Percentiles rank a stretch among this genome's conserved stretches.
Evolutionary conservation across 2,329 filamentous ascomycete species (phyloP).

Genomic region (Dissoconium aciculare): DNA sequence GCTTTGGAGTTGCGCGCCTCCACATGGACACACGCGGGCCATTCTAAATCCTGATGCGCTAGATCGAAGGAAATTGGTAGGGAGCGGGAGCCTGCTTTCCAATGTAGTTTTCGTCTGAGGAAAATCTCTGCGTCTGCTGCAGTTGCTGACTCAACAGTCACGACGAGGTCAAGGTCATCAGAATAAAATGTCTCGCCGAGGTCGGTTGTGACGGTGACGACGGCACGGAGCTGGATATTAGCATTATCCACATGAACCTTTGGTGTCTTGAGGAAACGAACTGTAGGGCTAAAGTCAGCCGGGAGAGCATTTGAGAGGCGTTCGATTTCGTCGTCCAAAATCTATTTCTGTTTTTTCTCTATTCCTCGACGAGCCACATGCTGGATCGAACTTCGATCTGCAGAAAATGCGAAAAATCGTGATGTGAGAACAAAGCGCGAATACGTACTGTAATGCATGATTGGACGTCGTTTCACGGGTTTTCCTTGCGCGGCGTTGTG

Average conservation of each 20-base stretch:
- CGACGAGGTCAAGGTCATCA: conserved; percentile 31
- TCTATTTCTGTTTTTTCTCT: too few species aligned
- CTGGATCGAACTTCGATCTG: too few species aligned
- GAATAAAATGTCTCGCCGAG: conserved; percentile 50
- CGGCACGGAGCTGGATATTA: conserved; percentile 31
- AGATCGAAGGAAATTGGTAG: conserved; percentile 31
- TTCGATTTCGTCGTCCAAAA: conserved; percentile 1
- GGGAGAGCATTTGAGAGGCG: conserved; percentile 4
- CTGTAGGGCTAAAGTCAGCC: conserved; percentile 9
- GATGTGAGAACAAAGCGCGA: too few species aligned
- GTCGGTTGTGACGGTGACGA: conserved; percentile 54
- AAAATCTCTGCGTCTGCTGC: conserved; percentile 26
- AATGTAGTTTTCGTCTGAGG: conserved; percentile 30
- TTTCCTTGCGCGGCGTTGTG: too few species aligned
- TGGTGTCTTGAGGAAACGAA: conserved; percentile 54
- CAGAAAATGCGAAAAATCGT: not conserved
- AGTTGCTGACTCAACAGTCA: conserved; percentile 20
- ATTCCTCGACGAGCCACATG: too few species aligned
- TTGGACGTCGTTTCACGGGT: too few species aligned
- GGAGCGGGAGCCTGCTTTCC: conserved; percentile 30
- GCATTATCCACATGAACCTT: conserved; percentile 29
- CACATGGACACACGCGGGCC: conserved; percentile 29
- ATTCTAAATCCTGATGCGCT: conserved; percentile 25
- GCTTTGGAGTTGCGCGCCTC: conserved; percentile 20
- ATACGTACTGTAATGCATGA: conserved; percentile 1